A percentile compares a stretch with the other conserved stretches of the same genome.
Conservation (phyloP, 352 stramenopile genomes). For the Pythium plurisporium region DNA sequence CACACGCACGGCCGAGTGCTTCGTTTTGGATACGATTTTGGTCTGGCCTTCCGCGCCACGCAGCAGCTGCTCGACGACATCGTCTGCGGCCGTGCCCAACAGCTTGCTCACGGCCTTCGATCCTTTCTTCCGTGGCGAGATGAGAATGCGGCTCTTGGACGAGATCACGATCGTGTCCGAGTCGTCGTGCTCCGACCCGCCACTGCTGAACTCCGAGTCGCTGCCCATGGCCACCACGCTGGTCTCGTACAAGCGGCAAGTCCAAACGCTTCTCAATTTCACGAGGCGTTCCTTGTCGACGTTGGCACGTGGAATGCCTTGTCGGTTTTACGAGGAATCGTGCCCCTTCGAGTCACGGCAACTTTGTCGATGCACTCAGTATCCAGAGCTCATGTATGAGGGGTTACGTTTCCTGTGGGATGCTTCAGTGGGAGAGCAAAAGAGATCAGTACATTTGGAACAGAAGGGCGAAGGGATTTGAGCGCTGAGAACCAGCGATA, state of each 20-base stretch:
- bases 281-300: too few species aligned
- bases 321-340: conserved; percentile 1
- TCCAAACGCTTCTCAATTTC: too few species aligned
- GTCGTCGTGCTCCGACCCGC: conserved; percentile 19
- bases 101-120: conserved; percentile 20
- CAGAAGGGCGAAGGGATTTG: background rate
- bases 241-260: too few species aligned
- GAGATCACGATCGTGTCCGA: conserved; percentile 57
- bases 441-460: background rate
- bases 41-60: background rate
- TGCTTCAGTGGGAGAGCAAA: background rate
- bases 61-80: conserved; percentile 16
- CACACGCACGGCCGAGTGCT: conserved; percentile 1
- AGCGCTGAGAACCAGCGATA: background rate
- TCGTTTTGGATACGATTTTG: conserved; percentile 5
- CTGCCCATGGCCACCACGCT: too few species aligned
- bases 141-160: conserved; percentile 52
- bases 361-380: too few species aligned
- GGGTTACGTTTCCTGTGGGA: background rate
- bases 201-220: conserved; percentile 12
- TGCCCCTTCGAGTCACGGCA: conserved; percentile 4
- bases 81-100: conserved; percentile 14
- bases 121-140: conserved; percentile 43
- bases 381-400: too few species aligned
- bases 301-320: background rate